These are phyloP conservation scores for Xerocomellus intermedius DNA, from an alignment of 768 basidiomycete genomes.

Conservation along the genomic window DNA sequence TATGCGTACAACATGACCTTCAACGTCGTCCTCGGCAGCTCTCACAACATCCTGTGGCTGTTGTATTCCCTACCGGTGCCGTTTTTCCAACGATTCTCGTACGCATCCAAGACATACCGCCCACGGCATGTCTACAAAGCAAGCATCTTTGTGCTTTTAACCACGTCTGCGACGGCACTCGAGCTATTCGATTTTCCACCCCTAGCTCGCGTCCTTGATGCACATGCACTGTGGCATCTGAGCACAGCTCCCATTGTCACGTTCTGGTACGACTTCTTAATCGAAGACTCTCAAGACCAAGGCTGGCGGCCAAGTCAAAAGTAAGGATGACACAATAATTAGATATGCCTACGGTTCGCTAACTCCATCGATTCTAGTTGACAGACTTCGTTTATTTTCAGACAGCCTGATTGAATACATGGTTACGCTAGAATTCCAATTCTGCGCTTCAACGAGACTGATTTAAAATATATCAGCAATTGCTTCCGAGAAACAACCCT, in stretches of 20 bases:
- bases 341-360: constrained; percentile 1
- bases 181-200: constrained; percentile 94
- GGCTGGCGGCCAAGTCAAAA: constrained; percentile 56
- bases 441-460: constrained; percentile 35
- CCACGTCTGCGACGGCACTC: constrained; percentile 70
- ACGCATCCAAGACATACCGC: constrained; percentile 53
- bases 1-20: constrained; percentile 92
- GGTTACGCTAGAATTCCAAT: constrained; percentile 9
- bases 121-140: constrained; percentile 55
- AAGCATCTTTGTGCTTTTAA: constrained; percentile 61
- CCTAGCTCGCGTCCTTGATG: constrained; percentile 71
- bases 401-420: neutral
- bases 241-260: constrained; percentile 74
- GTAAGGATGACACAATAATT: constrained; percentile 19
- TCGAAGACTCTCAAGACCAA: constrained; percentile 66
- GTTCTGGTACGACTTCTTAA: constrained; percentile 85
- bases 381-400: constrained; percentile 2
- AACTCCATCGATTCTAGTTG: constrained; percentile 14
- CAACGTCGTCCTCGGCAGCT: constrained; percentile 72
- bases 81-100: constrained; percentile 53
- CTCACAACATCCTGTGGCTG: constrained; percentile 83
- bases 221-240: constrained; percentile 92
- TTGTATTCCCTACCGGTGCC: constrained; percentile 58
- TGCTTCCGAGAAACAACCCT: neutral
- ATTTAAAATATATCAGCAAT: neutral